Conservation (phyloP, 2,329 filamentous ascomycete species). For the Fusarium transvaalense region DNA sequence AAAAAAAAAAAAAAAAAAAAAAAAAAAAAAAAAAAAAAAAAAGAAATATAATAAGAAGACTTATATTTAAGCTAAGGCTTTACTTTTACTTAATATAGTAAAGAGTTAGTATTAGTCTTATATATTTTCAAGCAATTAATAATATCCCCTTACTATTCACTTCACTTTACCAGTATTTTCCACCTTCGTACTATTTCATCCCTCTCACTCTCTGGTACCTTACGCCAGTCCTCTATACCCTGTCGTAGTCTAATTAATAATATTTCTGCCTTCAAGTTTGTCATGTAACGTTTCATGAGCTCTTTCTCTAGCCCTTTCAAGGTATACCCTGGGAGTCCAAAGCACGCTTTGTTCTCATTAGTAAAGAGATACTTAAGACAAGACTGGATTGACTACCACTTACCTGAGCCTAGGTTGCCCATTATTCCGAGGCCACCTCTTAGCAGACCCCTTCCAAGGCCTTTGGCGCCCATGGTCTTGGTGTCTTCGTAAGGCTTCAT, state of each 20-base stretch:
- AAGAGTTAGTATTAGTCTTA: no score
- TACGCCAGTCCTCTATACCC: constrained; percentile 49
- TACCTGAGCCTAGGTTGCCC: constrained; percentile 59
- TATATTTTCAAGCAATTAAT: no score
- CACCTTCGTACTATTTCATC: constrained; percentile 22
- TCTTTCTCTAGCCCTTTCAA: constrained; percentile 68
- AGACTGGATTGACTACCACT: not conserved
- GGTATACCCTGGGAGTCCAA: constrained; percentile 64
- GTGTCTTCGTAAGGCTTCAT: constrained; percentile 73
- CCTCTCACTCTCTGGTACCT: constrained; percentile 22
- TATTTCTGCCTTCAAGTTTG: constrained; percentile 51
- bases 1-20: no score
- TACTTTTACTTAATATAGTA: not conserved
- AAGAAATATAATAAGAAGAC: no score
- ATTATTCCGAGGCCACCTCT: constrained; percentile 59
- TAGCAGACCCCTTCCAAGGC: constrained; percentile 70
- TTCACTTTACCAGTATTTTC: constrained; percentile 22
- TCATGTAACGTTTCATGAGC: constrained; percentile 52
- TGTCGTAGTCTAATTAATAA: constrained; percentile 51
- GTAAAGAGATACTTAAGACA: rapidly evolving
- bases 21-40: no score
- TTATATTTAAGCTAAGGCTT: no score
- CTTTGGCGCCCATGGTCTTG: constrained; percentile 70
- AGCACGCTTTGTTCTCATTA: constrained; percentile 42
- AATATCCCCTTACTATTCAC: not conserved